Evolutionary conservation across 192 early-diverging fungal genomes (phyloP), one percentile per base, ranked within the genome.

Genomic region (Podila epigama): DNA sequence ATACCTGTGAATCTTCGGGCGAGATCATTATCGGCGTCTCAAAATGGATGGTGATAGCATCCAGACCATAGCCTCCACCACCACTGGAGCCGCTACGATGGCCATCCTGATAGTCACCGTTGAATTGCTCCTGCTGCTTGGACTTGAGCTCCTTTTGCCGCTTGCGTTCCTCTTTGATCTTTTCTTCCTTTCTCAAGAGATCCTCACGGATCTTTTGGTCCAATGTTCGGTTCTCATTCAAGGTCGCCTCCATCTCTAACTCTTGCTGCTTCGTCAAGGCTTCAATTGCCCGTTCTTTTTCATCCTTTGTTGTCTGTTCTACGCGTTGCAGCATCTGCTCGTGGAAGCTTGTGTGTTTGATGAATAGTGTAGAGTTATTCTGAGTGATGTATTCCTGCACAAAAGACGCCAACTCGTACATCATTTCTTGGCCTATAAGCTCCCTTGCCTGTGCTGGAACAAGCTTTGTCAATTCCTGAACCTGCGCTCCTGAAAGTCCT

Each of bases 381-480:
- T 72, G 70, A 9, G 88, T 83, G 22, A 93, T 79, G 44, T 81
- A 91, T 16, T 88, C 89, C 40, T 86, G 83, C 27, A 90, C 60
- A 27, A 70, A 71, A 3, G 84, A 79, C 0, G 88, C 83, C 8
- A 93, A 60, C 50, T 89, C 89, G 42, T 87, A 92, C 51, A 92
- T 77, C 88, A 92, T 89, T 71, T 93, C 92, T 48, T 81, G 79
- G 0, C 88, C 90, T 0, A 85, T 35, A 8, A 84, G 64, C 27
- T 61, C 63, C 36, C 69, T 81, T 8, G 84, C 81, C 6, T 82
- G 63, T 5, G 32, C 51, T 39, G 70, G 72, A 2, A 87, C 55
- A 33, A 83, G 51, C 20, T 36, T 70, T 25, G 58, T 55, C 2
- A 90, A 73, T 36, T 83, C 80, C 25, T 81, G 80, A 16, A 85